Evolutionary conservation across 352 stramenopile genomes (phyloP), one percentile per base, ranked within the genome.

Genomic region (Phytophthora sp.): DNA sequence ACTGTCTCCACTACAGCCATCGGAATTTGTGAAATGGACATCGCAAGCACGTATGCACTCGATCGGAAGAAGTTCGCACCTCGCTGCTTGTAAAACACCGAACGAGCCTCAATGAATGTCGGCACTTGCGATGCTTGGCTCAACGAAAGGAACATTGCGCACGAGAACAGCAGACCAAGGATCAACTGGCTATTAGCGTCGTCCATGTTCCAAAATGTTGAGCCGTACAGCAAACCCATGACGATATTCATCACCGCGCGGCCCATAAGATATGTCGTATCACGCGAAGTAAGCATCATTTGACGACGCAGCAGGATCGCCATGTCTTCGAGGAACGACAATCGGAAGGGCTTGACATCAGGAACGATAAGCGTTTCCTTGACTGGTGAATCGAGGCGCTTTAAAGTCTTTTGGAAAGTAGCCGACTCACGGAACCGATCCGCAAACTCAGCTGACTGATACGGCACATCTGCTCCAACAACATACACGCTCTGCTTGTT

Each of bases 11-110:
- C 37, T 2, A 89, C 18, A 56, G 60, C 59, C 50, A 91, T 71
- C 44, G 82, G 71, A 26, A 89, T 61, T 48, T 80, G 69, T 10
- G 76, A 71, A 32, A 89, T 23, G 2, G 66, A 82, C 7, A 54
- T 74, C 0, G 77, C 82, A 24, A 97, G 44, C 24, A 97, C 81
- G 54, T 97, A 97, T 15, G 84, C 77, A 1, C 77, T 86, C 9
- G 90, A 75, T 15, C 85, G 83, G 61, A 91, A 96, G 53, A 97
- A 97, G 66, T 97, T 97, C 8, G 80, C 77, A 15, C 90, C 85
- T 3, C 79, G 77, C 27, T 97, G 91, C 62, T 96, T 97, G 79
- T 97, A 97, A 69, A 95, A 97, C 13, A 94, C 66, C 0, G 43
- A 43, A 15, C 82, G 84, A 13, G 74, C 76, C 15, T 85, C 75